Evolutionary conservation across 257 asterid genomes (phyloP), one percentile per base, ranked within the genome.

Genomic region (Salvia hispanica): DNA sequence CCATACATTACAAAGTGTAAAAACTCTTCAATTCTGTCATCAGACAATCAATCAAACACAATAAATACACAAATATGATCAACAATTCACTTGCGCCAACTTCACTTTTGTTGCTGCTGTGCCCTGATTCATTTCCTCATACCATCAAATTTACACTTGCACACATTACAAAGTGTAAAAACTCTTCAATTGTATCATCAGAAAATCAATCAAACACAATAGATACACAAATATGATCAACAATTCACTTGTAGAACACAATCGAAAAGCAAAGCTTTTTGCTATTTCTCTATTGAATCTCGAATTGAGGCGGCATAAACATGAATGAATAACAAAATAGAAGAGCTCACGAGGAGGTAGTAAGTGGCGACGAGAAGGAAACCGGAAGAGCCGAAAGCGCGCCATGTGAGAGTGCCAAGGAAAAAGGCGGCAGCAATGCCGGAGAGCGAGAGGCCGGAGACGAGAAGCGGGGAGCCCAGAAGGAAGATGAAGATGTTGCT

Each of bases 331-430:
- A 25, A 25, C 31, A 25, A 25, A 25, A 25, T 25, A 25, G 2
- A 25, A 25, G 31, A 45, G 66, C 97, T 94, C 76, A 94, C 99
- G 74, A 86, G 74, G 62, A 94, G 76, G 45, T 91, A 94, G 77
- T 94, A 91, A 0, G 87, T 57, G 68, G 97, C 96, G 7, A 88
- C 97, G 54, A 94, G 89, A 66, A 94, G 83, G 78, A 88, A 94
- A 6, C 96, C 97, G 34, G 88, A 70, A 21, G 79, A 76, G 15
- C 82, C 84, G 79, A 94, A 91, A 62, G 97, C 95, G 44, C 97
- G 86, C 99, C 97, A 94, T 62, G 99, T 85, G 55, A 91, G 96
- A 47, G 85, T 77, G 1, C 95, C 99, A 13, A 94, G 95, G 81
- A 86, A 81, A 87, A 90, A 94, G 48, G 99, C 96, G 39, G 99